Base-by-base conservation (phyloP, 73 alveolate genomes). In the Stentor coeruleus region DNA sequence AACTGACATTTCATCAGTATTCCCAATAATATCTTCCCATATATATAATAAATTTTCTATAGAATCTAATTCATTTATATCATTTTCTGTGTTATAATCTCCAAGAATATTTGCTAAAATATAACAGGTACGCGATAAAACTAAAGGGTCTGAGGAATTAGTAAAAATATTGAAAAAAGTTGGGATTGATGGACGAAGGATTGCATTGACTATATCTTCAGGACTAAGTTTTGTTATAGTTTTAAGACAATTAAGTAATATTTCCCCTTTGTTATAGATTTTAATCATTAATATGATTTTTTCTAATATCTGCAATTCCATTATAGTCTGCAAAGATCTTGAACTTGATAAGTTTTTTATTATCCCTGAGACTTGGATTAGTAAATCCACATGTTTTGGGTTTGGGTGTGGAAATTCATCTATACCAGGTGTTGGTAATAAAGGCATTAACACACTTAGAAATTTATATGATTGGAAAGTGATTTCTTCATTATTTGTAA, bases 321-420 rank as follows among this genome's bases (percentile, higher is more conserved):
- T 14, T 28, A 66, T 20, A 33, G 20, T 66, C 33, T 66, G 42
- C 26, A 20, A 33, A 40, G 79, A 20, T 33, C 33, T 20, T 1
- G n/a, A 37, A 49, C 20, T 49, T 66, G 79, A 20, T 66, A 66
- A 66, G 37, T 66, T 66, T 66, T 31, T 66, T 2, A 66, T 28
- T 14, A 66, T 66, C 39, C 79, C 79, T 66, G 79, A 28, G 37
- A 66, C 37, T 66, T 66, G 79, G n/a, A 66, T 33, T 66, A 66
- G 37, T 31, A 66, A 66, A 26, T 66, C 40, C n/a, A 33, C 36
- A 20, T 66, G 79, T 2, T 66, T 66, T 20, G 79, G 39, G 39
- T 33, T 66, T 1, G 40, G 20, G 33, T 26, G 6, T 49, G 66
- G 66, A 49, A 20, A 11, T 49, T 66, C 79, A 26, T 66, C 79